A percentile compares a stretch with the other conserved stretches of the same genome.
These are phyloP conservation scores for Podaxis sp. DNA, from an alignment of 768 basidiomycete species.

Conservation along the genomic window DNA sequence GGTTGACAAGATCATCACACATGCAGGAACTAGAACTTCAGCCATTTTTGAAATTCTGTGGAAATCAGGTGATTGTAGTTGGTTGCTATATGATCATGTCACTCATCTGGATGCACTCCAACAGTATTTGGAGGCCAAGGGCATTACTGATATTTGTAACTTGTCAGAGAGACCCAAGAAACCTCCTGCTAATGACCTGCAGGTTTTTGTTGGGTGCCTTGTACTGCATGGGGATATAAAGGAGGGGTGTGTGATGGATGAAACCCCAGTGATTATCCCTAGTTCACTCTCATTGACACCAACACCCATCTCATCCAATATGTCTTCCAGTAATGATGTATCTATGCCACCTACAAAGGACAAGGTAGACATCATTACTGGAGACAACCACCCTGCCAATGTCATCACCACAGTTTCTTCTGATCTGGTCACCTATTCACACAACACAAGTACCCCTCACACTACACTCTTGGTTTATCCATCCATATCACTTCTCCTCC, in stretches of 20 bases:
- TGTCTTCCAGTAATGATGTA: no score
- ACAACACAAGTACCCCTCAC: background rate
- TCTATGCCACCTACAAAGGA: no score
- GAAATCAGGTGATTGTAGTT: background rate
- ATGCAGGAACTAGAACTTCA: background rate
- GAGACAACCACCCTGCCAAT: no score
- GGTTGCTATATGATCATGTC: background rate
- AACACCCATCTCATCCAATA: no score
- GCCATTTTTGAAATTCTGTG: background rate
- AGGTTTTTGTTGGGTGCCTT: background rate
- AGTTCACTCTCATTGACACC: background rate
- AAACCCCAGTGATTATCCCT: background rate
- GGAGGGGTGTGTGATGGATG: background rate
- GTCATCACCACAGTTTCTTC: no score
- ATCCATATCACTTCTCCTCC: background rate
- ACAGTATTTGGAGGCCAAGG: background rate
- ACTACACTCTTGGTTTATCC: background rate
- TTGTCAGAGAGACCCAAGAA: background rate
- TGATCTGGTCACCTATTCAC: no score
- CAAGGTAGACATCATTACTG: no score
- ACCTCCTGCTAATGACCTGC: background rate
- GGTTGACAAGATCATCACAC: background rate
- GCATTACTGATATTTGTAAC: background rate
- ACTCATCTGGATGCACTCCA: background rate
- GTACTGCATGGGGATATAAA: background rate